phyloP scores from a whole-genome alignment of 176 grass and related monocot species.

The Triticum monococcum region DNA sequence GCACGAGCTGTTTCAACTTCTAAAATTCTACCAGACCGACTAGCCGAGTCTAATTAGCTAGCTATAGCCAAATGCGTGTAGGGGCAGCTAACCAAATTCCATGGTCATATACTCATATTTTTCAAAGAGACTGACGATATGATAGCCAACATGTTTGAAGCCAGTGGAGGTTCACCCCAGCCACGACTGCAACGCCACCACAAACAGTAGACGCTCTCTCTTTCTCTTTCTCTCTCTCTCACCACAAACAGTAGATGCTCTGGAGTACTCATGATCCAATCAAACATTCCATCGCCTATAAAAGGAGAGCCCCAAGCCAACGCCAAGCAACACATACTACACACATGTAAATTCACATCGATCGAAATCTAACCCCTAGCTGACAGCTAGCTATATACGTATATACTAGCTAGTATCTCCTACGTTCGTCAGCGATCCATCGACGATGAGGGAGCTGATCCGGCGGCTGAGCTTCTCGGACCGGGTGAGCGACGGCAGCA shows the following conservation, averaged over 20 bases:
- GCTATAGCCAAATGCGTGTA: not conserved
- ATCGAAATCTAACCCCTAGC: not conserved
- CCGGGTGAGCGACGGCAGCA: constrained; percentile 11
- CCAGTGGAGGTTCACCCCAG: not conserved
- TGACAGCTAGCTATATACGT: not conserved
- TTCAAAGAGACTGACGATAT: constrained; percentile 27
- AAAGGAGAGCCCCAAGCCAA: not conserved
- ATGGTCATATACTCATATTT: not conserved
- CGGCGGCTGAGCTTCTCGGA: constrained; percentile 52
- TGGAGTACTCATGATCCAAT: not conserved
- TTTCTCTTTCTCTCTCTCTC: not conserved
- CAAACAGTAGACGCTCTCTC: not conserved
- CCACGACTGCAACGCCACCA: not conserved
- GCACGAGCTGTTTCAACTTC: too few relatives aligned
- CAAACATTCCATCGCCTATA: constrained; percentile 6
- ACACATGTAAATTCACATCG: not conserved
- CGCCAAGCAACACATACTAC: not conserved
- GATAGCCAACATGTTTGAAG: constrained; percentile 13
- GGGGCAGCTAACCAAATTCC: not conserved
- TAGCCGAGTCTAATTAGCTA: too few relatives aligned
- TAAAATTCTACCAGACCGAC: too few relatives aligned
- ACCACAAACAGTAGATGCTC: too few relatives aligned
- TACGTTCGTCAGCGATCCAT: not conserved
- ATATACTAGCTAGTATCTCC: not conserved
- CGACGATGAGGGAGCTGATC: constrained; percentile 43